Evolutionary conservation across 345 rosid species (phyloP), one percentile per base, ranked within the genome.

Genomic region (Syzygium aqueum): DNA sequence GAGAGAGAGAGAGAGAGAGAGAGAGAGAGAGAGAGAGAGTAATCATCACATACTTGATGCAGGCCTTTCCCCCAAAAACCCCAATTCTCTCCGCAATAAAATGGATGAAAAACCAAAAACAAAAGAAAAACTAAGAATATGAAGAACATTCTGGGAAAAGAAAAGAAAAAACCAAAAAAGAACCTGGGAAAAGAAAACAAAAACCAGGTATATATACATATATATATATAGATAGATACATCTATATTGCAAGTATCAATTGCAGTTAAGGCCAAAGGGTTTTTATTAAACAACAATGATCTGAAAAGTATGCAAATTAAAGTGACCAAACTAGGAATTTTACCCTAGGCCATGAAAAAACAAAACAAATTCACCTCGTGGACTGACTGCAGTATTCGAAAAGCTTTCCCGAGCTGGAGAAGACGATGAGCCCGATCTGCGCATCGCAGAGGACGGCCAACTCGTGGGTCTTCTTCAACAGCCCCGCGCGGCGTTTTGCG

Each of bases 391-490:
- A 89, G 87, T 87, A 92, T 57, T 92, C 86, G 33, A 85, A 89
- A 86, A 90, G 63, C 85, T 92, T 92, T 57, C 93, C 94, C 6
- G 91, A 87, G 90, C 90, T 87, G 8, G 94, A 92, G 90, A 91
- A 91, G 87, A 92, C 85, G 84, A 92, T 90, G 87, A 91, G 91
- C n/a, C 90, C 94, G 86, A 92, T 91, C 87, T 92, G 90, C 84
- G 93, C 94, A 33, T 92, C 94, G 9, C 94, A 92, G 40, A 92
- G 91, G 86, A 92, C 89, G 82, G 94, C 88, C 51, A 92, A 93
- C 86, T 92, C 94, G 49, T 86, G 88, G 19, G 92, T 89, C 89
- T 92, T 92, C 92, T 92, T 92, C 33, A 91, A 87, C 86, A 92
- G 92, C 85, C 94, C 94, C 65, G 23, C 90, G 84, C 94, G 90